These are phyloP conservation scores for Gossypium australe DNA, from an alignment of 345 rosid species.

Conservation along the genomic window DNA sequence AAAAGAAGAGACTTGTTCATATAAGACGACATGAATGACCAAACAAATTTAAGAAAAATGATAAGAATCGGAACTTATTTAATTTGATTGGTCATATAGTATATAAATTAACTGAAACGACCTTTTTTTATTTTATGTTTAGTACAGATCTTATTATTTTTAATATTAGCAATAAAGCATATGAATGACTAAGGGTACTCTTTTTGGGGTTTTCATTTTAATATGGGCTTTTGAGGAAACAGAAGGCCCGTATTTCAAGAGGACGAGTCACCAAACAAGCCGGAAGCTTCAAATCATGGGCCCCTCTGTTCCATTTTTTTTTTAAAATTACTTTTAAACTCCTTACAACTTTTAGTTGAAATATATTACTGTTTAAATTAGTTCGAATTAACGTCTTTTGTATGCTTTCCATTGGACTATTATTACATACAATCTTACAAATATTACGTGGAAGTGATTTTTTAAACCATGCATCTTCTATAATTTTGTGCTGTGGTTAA, in stretches of 20 bases:
- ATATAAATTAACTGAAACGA: no score
- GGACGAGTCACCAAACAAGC: slow-evolving; percentile 1
- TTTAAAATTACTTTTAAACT: no score
- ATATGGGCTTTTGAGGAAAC: neutral
- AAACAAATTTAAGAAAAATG: neutral
- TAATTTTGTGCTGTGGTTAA: no score
- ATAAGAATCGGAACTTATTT: no score
- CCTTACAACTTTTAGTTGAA: no score
- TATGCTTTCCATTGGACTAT: neutral
- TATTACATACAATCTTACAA: neutral
- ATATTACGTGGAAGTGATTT: neutral
- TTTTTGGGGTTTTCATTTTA: neutral
- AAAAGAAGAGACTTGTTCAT: neutral
- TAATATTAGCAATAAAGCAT: no score
- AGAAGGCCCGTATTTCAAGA: neutral
- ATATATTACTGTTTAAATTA: no score
- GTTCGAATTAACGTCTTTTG: neutral
- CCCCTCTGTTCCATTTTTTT: neutral
- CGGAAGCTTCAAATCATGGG: neutral
- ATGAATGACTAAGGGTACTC: no score
- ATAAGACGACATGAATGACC: neutral
- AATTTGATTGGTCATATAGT: neutral
- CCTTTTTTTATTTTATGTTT: no score
- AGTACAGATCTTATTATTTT: no score
- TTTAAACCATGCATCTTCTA: no score